Base-by-base conservation (phyloP, 2,329 filamentous ascomycete species). In the Knufia petricola region DNA sequence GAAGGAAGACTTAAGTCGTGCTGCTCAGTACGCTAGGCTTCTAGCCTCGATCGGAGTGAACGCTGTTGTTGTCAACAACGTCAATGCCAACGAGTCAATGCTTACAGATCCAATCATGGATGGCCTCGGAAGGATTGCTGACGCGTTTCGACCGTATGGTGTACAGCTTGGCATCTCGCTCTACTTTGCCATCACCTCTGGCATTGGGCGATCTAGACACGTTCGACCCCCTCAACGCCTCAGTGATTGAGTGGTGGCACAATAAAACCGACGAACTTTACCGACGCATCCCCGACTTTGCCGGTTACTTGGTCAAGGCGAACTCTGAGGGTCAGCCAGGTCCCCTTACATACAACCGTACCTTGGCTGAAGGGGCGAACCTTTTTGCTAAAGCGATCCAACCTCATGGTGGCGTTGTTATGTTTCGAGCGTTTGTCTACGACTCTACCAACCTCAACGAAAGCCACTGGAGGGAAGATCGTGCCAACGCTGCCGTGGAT, bases 341-440 rank as follows among this genome's bases (percentile, higher is more conserved):
- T 0, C 82, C 82, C 0, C 57, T 81, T 20, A 81, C 77, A 0
- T 86, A 86, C 64, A 82, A 83, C 57, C 76, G 83, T 9, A 85
- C 82, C 0, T 69, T 86, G 0, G 73, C 82, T 1, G 71, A 85
- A 23, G 82, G 79, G 1, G 82, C 81, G 3, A 85, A 85, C 56
- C 64, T 86, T 49, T 85, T 86, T 55, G 82, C 82, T 1, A 68
- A 66, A 31, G 73, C 77, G 0, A 59, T 81, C 2, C 60, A 78
- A 51, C 76, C 74, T 0, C 66, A 83, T 50, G 76, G 76, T 2
- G 81, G 80, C 12, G 68, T 82, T 26, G 69, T 85, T 46, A 78
- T 86, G 75, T 86, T 82, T 66, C 75, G 83, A 1, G 82, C 82
- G 1, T 86, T 86, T 55, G 81, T 86, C 1, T 85, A 86, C 60